A percentile compares a stretch with the other conserved stretches of the same genome.
phyloP scores from a whole-genome alignment of 345 rosid genomes.

The Aegle marmelos region DNA sequence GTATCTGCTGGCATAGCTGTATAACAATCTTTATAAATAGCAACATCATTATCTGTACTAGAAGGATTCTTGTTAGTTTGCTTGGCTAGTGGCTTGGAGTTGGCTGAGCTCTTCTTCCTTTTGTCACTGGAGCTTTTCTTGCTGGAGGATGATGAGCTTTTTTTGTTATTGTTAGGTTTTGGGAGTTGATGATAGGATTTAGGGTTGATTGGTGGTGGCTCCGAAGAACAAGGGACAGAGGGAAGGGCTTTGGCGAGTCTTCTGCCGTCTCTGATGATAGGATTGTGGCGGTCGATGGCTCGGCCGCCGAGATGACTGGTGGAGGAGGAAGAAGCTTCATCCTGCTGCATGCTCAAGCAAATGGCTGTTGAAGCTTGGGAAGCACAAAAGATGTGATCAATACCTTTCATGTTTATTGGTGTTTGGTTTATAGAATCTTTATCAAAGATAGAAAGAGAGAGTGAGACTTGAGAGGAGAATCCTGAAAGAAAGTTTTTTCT shows the following conservation, averaged over 20 bases:
- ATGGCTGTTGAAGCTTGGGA: constrained; percentile 85
- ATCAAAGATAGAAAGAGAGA: constrained; percentile 18
- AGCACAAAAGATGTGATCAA: constrained; percentile 59
- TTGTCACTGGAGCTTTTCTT: constrained; percentile 17
- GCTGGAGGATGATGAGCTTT: constrained; percentile 18
- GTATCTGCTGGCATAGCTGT: background rate
- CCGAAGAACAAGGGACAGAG: constrained; percentile 36
- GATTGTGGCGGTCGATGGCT: constrained; percentile 85
- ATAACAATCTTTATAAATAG: background rate
- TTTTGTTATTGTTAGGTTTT: constrained; percentile 23
- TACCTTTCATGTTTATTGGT: constrained; percentile 35
- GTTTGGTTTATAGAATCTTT: constrained; percentile 27
- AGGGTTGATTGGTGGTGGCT: constrained; percentile 40
- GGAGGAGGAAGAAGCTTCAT: constrained; percentile 35
- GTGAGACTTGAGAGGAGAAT: background rate
- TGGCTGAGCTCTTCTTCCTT: constrained; percentile 35
- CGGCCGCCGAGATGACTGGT: constrained; percentile 44
- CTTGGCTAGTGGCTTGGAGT: constrained; percentile 17
- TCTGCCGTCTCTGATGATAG: constrained; percentile 68
- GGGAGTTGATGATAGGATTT: constrained; percentile 39
- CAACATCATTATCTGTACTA: constrained; percentile 5
- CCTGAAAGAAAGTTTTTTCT: constrained; percentile 15
- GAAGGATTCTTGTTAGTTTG: constrained; percentile 22
- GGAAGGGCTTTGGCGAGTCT: constrained; percentile 47
- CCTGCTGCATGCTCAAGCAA: constrained; percentile 48